These are phyloP conservation scores for Ramaria sp. DNA, from an alignment of 768 basidiomycete genomes.

Conservation along the genomic window DNA sequence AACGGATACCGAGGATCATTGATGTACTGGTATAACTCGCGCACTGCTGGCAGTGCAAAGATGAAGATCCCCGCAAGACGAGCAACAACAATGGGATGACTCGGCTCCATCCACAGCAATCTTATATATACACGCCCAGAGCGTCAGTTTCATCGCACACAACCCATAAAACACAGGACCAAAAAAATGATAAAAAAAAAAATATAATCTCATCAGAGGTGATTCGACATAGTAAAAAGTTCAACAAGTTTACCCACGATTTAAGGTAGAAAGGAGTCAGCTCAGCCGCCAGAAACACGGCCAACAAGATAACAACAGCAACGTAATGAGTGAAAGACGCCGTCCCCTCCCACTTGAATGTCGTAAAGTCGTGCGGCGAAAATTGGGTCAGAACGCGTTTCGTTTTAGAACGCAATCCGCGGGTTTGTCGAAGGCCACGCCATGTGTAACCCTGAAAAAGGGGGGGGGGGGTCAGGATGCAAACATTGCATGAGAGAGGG, in stretches of 20 bases:
- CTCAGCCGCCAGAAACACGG: slow-evolving; percentile 75
- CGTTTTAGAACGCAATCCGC: slow-evolving; percentile 69
- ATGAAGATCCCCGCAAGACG: slow-evolving; percentile 67
- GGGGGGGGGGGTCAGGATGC: neutral
- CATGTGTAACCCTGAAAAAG: slow-evolving; percentile 62
- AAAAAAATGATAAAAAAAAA: slow-evolving; percentile 13
- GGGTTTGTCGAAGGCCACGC: slow-evolving; percentile 73
- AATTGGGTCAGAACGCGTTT: slow-evolving; percentile 73
- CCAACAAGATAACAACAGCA: slow-evolving; percentile 63
- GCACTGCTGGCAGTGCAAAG: slow-evolving; percentile 76
- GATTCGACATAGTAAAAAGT: no score
- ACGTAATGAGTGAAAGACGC: slow-evolving; percentile 67
- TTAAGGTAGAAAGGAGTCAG: slow-evolving; percentile 85
- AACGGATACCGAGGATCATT: slow-evolving; percentile 60
- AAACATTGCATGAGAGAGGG: neutral
- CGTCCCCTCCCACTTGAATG: slow-evolving; percentile 79
- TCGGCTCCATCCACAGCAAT: slow-evolving; percentile 82
- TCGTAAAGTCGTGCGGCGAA: slow-evolving; percentile 79
- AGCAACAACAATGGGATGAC: slow-evolving; percentile 74
- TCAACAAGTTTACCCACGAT: slow-evolving; percentile 13
- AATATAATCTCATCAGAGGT: neutral
- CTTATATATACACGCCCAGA: slow-evolving; percentile 19
- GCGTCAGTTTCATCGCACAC: no score
- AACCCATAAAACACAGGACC: no score
- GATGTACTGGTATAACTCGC: slow-evolving; percentile 77